These are phyloP conservation scores for Lodderomyces metapsilosis DNA, from an alignment of 1,139 yeast species.

Conservation along the genomic window DNA sequence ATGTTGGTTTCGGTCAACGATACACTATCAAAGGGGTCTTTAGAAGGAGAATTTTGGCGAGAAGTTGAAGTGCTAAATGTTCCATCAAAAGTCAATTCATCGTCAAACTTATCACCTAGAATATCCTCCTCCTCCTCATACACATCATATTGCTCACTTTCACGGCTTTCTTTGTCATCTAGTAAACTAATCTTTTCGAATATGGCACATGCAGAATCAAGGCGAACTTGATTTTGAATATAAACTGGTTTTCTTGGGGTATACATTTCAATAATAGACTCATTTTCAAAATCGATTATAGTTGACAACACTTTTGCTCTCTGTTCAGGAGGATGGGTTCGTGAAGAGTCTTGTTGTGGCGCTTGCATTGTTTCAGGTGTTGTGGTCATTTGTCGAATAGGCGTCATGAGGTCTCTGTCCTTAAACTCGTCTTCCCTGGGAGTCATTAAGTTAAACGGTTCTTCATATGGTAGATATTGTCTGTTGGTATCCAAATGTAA, in stretches of 20 bases:
- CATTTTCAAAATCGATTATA: constrained; percentile 9
- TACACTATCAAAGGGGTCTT: constrained; percentile 14
- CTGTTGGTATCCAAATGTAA: neutral
- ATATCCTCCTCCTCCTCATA: neutral
- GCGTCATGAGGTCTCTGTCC: neutral
- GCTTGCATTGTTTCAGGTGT: constrained; percentile 1
- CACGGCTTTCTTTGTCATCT: neutral
- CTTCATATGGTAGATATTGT: neutral
- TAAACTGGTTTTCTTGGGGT: constrained; percentile 6
- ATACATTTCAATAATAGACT: constrained; percentile 5
- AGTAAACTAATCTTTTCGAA: neutral
- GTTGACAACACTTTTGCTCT: neutral
- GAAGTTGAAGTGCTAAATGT: constrained; percentile 21
- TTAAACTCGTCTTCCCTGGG: neutral
- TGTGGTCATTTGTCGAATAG: neutral
- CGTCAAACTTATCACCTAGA: too few relatives aligned
- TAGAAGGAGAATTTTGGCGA: constrained; percentile 12
- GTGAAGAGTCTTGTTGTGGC: neutral
- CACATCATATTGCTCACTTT: neutral
- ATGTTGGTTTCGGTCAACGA: constrained; percentile 24
- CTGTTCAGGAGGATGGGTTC: neutral
- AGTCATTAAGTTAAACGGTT: neutral
- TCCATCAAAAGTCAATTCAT: constrained; percentile 17
- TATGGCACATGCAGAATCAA: constrained; percentile 2
- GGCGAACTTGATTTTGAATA: neutral